Evolutionary conservation across 73 alveolate genomes (phyloP).

Genomic region (Tetrahymena thermophila): DNA sequence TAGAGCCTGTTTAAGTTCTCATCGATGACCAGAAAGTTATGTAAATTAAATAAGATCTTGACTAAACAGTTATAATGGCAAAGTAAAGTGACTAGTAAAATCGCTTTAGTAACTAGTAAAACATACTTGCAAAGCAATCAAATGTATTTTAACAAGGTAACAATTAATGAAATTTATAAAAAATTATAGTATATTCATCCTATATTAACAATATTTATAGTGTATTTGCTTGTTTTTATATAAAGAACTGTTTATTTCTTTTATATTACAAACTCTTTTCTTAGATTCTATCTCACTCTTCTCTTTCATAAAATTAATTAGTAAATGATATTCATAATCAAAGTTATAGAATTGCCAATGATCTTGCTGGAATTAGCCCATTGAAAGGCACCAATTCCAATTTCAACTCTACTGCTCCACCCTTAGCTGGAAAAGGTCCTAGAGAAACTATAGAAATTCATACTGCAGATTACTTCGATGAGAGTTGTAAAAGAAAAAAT

Average conservation of each 20-base stretch:
- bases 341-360: background rate
- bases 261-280: background rate
- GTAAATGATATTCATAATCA: background rate
- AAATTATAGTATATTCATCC: too few species aligned
- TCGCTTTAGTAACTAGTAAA: background rate
- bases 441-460: background rate
- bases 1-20: slow-evolving; percentile 32
- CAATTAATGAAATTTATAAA: background rate
- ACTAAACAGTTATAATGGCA: slow-evolving; percentile 13
- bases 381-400: background rate
- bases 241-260: background rate
- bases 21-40: slow-evolving; percentile 30
- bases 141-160: background rate
- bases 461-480: background rate
- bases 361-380: background rate
- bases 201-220: background rate
- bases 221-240: background rate
- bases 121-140: background rate
- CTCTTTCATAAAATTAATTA: background rate
- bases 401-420: background rate
- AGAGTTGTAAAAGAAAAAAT: background rate
- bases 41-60: slow-evolving; percentile 10
- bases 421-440: background rate
- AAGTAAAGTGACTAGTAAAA: background rate
- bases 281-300: background rate